Percentiles rank a stretch among this genome's conserved stretches.
phyloP scores from a whole-genome alignment of 2,329 filamentous ascomycete genomes.

The Aureobasidium namibiae region DNA sequence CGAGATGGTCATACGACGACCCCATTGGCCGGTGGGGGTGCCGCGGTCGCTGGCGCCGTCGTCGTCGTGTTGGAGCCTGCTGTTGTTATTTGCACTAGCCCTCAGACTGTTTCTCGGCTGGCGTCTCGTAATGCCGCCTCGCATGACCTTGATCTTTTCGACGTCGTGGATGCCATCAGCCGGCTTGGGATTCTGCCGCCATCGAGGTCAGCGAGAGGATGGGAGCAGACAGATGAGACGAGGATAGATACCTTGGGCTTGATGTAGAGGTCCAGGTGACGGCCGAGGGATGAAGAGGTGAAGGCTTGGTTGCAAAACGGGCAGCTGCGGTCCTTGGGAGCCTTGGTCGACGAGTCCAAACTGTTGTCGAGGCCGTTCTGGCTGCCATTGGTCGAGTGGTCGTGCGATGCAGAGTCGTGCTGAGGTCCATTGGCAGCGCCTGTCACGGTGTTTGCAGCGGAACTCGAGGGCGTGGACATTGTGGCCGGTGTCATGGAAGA shows the following conservation, averaged over 20 bases:
- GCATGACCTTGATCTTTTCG: conserved; percentile 74
- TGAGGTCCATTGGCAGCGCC: background rate
- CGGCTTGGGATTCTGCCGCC: conserved; percentile 62
- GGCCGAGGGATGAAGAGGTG: conserved; percentile 85
- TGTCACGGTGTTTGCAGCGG: conserved; percentile 7
- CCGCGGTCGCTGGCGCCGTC: conserved; percentile 10
- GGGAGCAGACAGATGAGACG: background rate
- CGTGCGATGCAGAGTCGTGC: conserved; percentile 12
- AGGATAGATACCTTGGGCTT: conserved; percentile 55
- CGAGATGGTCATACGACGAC: conserved; percentile 3
- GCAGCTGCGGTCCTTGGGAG: conserved; percentile 78
- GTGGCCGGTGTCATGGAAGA: conserved; percentile 7
- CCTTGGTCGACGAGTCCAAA: conserved; percentile 22
- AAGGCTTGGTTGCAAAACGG: conserved; percentile 84
- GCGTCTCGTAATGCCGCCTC: conserved; percentile 77
- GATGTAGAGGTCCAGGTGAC: conserved; percentile 90
- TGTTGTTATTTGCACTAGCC: conserved; percentile 11
- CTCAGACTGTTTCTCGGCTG: conserved; percentile 54
- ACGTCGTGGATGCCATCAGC: conserved; percentile 84
- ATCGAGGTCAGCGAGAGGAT: background rate
- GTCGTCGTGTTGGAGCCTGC: conserved; percentile 1
- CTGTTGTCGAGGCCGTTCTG: conserved; percentile 1
- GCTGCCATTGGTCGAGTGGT: conserved; percentile 11
- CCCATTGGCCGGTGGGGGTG: conserved; percentile 10
- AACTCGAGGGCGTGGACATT: conserved; percentile 10